These are phyloP conservation scores for Colletotrichum euphorbiae DNA, from an alignment of 2,329 filamentous ascomycete genomes.

Conservation along the genomic window DNA sequence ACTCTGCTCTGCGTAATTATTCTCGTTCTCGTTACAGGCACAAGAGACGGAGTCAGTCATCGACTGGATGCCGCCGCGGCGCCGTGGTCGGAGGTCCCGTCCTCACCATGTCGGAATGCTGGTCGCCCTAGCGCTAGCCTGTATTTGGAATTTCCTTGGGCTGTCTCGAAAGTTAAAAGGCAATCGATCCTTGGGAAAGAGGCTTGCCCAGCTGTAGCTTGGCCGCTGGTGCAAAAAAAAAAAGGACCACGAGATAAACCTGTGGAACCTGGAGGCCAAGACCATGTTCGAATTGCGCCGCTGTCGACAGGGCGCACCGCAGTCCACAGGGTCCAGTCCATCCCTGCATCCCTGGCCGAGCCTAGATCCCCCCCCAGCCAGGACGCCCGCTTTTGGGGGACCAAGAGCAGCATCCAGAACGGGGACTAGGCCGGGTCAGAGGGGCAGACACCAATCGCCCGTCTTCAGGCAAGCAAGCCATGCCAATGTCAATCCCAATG, in stretches of 20 bases:
- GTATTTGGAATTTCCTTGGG: background rate
- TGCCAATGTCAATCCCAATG: too few species aligned
- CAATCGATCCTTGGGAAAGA: constrained; percentile 7
- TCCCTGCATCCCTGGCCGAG: constrained; percentile 31
- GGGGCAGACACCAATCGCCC: too few species aligned
- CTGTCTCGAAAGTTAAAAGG: constrained; percentile 20
- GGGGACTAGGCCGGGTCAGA: background rate
- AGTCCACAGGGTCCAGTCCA: constrained; percentile 32
- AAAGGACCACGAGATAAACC: too few species aligned
- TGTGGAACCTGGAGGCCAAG: background rate
- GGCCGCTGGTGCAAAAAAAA: too few species aligned
- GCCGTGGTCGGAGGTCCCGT: constrained; percentile 16
- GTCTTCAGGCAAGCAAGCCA: too few species aligned
- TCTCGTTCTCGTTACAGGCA: too few species aligned
- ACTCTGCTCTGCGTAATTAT: too few species aligned
- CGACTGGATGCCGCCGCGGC: constrained; percentile 4
- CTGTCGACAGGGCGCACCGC: constrained; percentile 20
- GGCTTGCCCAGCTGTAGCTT: background rate
- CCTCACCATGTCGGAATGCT: constrained; percentile 11
- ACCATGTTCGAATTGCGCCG: constrained; percentile 30
- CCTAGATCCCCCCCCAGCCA: constrained; percentile 26
- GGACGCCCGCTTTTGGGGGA: constrained; percentile 3
- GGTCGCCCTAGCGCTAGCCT: constrained; percentile 13
- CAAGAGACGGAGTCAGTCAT: background rate
- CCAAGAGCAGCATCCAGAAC: constrained; percentile 1